Base-by-base conservation (phyloP, 768 basidiomycete genomes). In the Cystofilobasidium bisporidii region DNA sequence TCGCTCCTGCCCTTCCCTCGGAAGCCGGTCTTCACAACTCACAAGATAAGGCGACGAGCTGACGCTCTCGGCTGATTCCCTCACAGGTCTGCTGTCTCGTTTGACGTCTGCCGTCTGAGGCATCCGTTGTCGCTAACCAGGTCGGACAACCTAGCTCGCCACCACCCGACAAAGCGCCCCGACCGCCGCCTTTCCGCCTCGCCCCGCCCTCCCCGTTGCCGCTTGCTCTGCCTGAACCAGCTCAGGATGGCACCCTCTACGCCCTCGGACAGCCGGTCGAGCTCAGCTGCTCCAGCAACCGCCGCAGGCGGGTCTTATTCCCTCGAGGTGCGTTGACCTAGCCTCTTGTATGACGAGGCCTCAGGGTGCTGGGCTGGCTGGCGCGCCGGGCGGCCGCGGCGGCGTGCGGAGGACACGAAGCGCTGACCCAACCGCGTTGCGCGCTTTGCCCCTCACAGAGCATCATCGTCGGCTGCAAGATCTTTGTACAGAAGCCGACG, bases 381-480 rank as follows among this genome's bases (percentile, higher is more conserved):
- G n/a, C n/a, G n/a, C n/a, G 26, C 8, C 48, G n/a, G n/a, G 10
- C 48, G 48, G 26, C 22, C 18, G 45, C 18, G 20, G 5, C 9
- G 9, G 45, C 41, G 3, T 15, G 41, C 41, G 10, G 8, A 4
- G 3, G 12, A 15, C 11, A 48, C 41, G 24, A 50, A 30, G 36
- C 45, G 28, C 41, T 41, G 30, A 61, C 59, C 28, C 65, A 55
- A 41, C 64, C 45, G 43, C 41, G 24, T 48, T 22, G 41, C 41
- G 41, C 41, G 15, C 41, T 3, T 43, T 4, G 14, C 41, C 41
- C 8, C 10, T 8, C 41, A 11, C 77, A 91, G 92, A 87, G 85
- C 41, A 85, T 97, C 72, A 83, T 85, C 69, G 88, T 92, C 73
- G 96, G 96, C 65, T 97, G 93, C 81, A 97, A 97, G 80, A 84